Evolutionary conservation across 1,139 yeast genomes (phyloP), one percentile per base, ranked within the genome.

Genomic region (Hanseniaspora uvarum): DNA sequence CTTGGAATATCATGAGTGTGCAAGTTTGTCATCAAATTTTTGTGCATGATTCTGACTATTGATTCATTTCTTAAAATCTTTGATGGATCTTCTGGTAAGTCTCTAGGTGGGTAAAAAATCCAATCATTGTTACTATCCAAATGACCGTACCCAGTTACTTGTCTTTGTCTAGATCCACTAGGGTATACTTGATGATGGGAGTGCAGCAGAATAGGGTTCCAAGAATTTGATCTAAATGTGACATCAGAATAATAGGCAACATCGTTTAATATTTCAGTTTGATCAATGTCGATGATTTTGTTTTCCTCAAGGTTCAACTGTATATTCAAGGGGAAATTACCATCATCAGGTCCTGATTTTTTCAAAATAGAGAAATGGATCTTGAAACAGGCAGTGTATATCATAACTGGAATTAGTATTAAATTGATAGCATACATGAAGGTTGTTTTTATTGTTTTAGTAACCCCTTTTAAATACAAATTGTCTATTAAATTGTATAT

Each of bases 261-360:
- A 41, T 80, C 74, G 59, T 94, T 70, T 6, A 92, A 87, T 7
- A 83, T 79, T 43, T 69, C 62, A 12, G 65, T 56, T 12, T 53
- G 53, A 44, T 67, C 66, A 14, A 19, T 21, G 11, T 30, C 26
- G 4, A 50, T 36, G 49, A 84, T 73, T 33, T 77, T 72, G 45
- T 77, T 75, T 36, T 78, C 80, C 51, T 74, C 74, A 58, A 83
- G 71, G 48, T 83, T 80, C 3, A 82, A 81, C 65, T 84, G 94
- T 59, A 83, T 75, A 45, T 84, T 68, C 0, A 89, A 77, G 3
- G 86, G 81, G 53, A 83, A 78, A 3, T 87, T 78, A 0, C 86
- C 83, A 63, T 83, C 85, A 21, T 89, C 94, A 0, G 86, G 75
- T 10, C 94, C 98, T 3, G 95, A 79, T 61, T 80, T 81, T 63